A percentile compares a stretch with the other conserved stretches of the same genome.
Evolutionary conservation across 2,329 filamentous ascomycete genomes (phyloP).

Genomic region (Cercospora sp.): DNA sequence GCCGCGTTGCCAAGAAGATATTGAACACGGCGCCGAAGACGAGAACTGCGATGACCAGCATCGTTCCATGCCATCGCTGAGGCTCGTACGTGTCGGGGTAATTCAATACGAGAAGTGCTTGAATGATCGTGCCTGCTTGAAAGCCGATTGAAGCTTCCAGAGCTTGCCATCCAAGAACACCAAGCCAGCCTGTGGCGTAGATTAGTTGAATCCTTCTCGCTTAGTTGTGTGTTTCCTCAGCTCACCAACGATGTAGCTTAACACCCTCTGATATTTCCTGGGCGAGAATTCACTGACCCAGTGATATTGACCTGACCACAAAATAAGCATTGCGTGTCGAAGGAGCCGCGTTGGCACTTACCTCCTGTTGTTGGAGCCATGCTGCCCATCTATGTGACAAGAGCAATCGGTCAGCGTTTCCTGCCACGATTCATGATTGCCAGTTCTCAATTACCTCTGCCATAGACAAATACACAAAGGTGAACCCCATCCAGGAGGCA

Average conservation of each 20-base stretch:
- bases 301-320: conserved; percentile 1
- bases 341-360: not conserved
- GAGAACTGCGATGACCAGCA: conserved; percentile 38
- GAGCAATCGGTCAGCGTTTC: not conserved
- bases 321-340: not conserved
- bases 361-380: conserved; percentile 42
- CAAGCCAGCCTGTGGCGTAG: conserved; percentile 40
- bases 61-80: conserved; percentile 47
- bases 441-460: conserved; percentile 14
- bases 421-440: not conserved
- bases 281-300: conserved; percentile 45
- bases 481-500: conserved; percentile 21
- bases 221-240: not conserved
- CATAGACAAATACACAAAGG: conserved; percentile 21
- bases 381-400: conserved; percentile 16
- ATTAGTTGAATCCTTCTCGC: not conserved
- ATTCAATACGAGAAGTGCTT: conserved; percentile 47
- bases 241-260: conserved; percentile 12
- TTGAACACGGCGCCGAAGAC: conserved; percentile 30
- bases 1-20: conserved; percentile 24
- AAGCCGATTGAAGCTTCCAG: conserved; percentile 44
- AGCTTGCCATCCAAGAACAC: conserved; percentile 43
- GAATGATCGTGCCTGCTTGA: conserved; percentile 47
- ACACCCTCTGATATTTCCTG: not conserved
- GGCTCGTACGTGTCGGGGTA: conserved; percentile 41